Evolutionary conservation across 495 filamentous ascomycete species (phyloP), one percentile per base, ranked within the genome.

Genomic region (Platismatia glauca): DNA sequence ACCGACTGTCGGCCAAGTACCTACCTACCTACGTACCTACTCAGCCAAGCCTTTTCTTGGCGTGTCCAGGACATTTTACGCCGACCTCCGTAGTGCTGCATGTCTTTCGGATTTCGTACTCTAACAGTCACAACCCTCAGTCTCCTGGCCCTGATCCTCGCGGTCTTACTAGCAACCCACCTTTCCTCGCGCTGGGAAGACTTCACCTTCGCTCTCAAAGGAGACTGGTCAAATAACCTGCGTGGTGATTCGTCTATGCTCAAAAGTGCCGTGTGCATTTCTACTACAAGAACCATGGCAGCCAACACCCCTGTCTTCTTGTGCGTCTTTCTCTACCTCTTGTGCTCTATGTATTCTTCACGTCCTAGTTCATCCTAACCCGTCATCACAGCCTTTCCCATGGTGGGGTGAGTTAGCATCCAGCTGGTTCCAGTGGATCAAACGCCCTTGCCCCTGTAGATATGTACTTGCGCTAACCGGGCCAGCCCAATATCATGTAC

Each of bases 401-500:
- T 80, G 88, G 87, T 53, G 87, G 86, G 56, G 86, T 88, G 75
- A 73, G 86, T 80, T 37, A 34, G 43, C 38, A 7, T 38, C n/a
- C 52, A 55, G 31, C 55, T 27, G 58, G 33, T 24, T 44, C n/a
- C n/a, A 22, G n/a, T 22, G 11, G 43, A 44, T 57, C 62, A 33
- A 61, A 22, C 16, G 22, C 7, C 41, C 22, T 20, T 12, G 39
- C 39, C 22, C 44, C 16, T 27, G 5, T 22, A 34, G n/a, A 29
- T 31, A 11, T 13, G 9, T 6, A 34, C 37, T 33, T 29, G 15
- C 35, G 46, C 38, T 61, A 48, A 29, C 58, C 33, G 34, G 43
- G 1, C 33, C 64, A 90, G 86, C 85, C 90, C 18, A 87, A 83
- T 67, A 78, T 91, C 58, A 90, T 92, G 78, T 90, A 89, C 67